phyloP scores from a whole-genome alignment of 2,329 filamentous ascomycete species.

The Epichloe glyceriae region DNA sequence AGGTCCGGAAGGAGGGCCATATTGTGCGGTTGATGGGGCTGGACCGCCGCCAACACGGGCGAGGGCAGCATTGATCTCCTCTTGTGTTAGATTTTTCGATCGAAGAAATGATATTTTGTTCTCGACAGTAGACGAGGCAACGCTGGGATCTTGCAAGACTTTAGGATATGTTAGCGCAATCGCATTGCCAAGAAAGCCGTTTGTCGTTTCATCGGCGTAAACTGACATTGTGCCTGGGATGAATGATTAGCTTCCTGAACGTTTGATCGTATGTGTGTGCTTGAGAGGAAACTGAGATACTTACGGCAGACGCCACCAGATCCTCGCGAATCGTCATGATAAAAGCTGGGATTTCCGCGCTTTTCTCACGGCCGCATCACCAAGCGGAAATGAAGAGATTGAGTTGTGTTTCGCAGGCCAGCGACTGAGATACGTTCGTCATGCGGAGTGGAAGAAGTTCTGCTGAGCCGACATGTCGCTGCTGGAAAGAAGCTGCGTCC shows the following conservation, averaged over 20 bases:
- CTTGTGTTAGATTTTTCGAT: constrained; percentile 92
- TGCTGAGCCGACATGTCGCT: constrained; percentile 12
- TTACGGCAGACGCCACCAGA: constrained; percentile 68
- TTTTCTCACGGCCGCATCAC: constrained; percentile 14
- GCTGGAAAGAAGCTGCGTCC: constrained; percentile 9
- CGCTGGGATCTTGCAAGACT: constrained; percentile 92
- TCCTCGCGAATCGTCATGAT: constrained; percentile 86
- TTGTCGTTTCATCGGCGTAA: neutral
- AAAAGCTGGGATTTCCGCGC: constrained; percentile 1
- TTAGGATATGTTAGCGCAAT: neutral
- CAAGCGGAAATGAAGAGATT: constrained; percentile 6
- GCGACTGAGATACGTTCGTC: neutral
- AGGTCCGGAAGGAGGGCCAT: constrained; percentile 30
- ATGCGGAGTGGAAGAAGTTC: constrained; percentile 11
- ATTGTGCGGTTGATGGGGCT: constrained; percentile 26
- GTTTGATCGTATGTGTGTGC: neutral
- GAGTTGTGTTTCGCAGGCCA: neutral
- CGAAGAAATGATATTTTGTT: constrained; percentile 86
- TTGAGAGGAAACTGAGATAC: constrained; percentile 9
- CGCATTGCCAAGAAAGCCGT: neutral
- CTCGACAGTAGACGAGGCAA: constrained; percentile 79
- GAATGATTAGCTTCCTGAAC: neutral
- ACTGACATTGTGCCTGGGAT: constrained; percentile 31
- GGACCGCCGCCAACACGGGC: constrained; percentile 55
- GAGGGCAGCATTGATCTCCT: constrained; percentile 81